Base-by-base conservation (phyloP, 495 filamentous ascomycete genomes). In the Hypoxylon crocopeplum region DNA sequence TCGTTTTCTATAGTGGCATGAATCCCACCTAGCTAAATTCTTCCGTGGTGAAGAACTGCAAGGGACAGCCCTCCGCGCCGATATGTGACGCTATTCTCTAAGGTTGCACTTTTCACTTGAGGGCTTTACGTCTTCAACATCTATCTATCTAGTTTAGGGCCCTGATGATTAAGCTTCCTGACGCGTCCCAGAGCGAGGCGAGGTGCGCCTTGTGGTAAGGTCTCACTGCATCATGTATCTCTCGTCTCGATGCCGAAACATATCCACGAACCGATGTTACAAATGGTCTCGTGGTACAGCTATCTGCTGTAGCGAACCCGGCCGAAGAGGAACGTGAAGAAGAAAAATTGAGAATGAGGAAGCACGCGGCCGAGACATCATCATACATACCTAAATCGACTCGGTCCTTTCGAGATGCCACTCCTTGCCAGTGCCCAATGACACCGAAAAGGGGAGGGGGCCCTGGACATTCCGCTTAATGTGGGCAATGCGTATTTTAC, bases 401-500 rank as follows among this genome's bases (percentile, higher is more conserved):
- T 69, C 59, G 67, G 67, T 37, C 63, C 59, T 48, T 67, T 69
- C 58, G 39, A 53, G 30, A 66, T 56, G 32, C 52, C 25, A 56
- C 45, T 34, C 50, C n/a, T n/a, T n/a, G n/a, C n/a, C 15, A 65
- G 37, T 22, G 48, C 44, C 29, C 33, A 56, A 51, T 53, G 45
- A 24, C 55, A 59, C 62, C 62, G 51, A 67, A 69, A 59, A 48
- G 56, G 55, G 47, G 46, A 55, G 36, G 50, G 42, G 52, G 12
- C 59, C 57, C 45, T 46, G 56, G 30, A 22, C 52, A 55, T 60
- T 64, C 59, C 55, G 66, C 63, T 66, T 60, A 69, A 66, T 69
- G 55, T 67, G 59, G 44, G n/a, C 54, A 50, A 59, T 52, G 41
- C 59, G 52, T 64, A 64, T 67, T 69, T 69, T 67, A 50, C 67